A percentile compares a stretch with the other conserved stretches of the same genome.
phyloP scores from a whole-genome alignment of 2,329 filamentous ascomycete genomes.

The Neopestalotiopsis clavispora region DNA sequence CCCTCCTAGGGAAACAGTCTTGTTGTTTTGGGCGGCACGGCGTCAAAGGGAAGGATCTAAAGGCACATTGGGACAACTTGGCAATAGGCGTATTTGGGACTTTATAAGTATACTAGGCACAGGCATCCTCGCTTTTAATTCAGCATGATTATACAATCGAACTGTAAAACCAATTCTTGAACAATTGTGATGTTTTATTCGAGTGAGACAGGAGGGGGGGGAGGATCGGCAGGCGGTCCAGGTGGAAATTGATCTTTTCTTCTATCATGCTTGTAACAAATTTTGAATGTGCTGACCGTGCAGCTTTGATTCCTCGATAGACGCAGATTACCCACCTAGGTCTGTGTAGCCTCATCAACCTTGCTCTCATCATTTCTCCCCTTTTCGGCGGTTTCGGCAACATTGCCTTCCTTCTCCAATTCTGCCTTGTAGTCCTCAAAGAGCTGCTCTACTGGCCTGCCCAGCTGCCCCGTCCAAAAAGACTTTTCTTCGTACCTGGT shows the following conservation, averaged over 20 bases:
- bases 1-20: not conserved
- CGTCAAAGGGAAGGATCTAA: constrained; percentile 1
- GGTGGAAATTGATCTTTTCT: not conserved
- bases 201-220: not conserved
- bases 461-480: constrained; percentile 74
- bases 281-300: not conserved
- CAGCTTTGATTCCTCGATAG: not conserved
- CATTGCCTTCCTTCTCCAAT: constrained; percentile 26
- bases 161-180: not conserved
- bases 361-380: not conserved
- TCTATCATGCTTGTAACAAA: not conserved
- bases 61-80: constrained; percentile 6
- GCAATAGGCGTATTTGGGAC: not conserved
- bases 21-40: constrained; percentile 14
- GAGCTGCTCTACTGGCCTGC: constrained; percentile 67
- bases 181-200: not conserved
- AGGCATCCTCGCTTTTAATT: not conserved
- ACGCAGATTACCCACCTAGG: constrained; percentile 2
- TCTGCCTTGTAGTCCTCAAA: constrained; percentile 73
- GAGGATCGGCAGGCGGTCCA: no score
- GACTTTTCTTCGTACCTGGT: constrained; percentile 66
- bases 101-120: not conserved
- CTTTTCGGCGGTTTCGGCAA: constrained; percentile 18
- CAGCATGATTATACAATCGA: not conserved
- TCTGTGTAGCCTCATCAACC: constrained; percentile 25